phyloP scores from a whole-genome alignment of 2,329 filamentous ascomycete species.

The Cladobotryum protrusum region DNA sequence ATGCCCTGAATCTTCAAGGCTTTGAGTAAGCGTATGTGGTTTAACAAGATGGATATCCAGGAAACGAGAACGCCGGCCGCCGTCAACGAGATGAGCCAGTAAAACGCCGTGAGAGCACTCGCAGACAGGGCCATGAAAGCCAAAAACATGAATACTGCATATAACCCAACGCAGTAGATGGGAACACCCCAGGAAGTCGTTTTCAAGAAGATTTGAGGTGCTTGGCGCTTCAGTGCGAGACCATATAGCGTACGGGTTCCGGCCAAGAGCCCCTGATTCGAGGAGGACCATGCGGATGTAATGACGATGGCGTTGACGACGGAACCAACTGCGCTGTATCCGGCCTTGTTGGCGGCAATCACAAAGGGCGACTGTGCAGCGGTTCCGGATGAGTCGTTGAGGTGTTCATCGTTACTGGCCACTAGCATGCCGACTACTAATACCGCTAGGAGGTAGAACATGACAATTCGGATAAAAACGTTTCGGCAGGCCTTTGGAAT shows the following conservation, averaged over 20 bases:
- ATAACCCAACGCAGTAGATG: slow-evolving; percentile 51
- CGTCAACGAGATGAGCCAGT: slow-evolving; percentile 57
- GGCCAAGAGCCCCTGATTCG: slow-evolving; percentile 56
- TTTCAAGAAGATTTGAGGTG: slow-evolving; percentile 53
- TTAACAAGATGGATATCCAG: slow-evolving; percentile 55
- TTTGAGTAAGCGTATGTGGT: slow-evolving; percentile 51
- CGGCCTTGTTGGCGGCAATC: slow-evolving; percentile 62
- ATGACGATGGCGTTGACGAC: slow-evolving; percentile 74
- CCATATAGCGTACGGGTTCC: slow-evolving; percentile 65
- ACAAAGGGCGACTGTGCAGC: slow-evolving; percentile 58
- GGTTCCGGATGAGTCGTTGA: slow-evolving; percentile 39
- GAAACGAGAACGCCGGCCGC: slow-evolving; percentile 57
- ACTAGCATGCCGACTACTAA: slow-evolving; percentile 66
- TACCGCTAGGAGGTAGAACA: slow-evolving; percentile 59
- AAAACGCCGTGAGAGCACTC: slow-evolving; percentile 57
- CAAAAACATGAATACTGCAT: slow-evolving; percentile 48
- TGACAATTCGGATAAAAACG: slow-evolving; percentile 51
- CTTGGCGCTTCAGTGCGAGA: slow-evolving; percentile 60
- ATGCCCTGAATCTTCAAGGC: slow-evolving; percentile 53
- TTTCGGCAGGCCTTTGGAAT: slow-evolving; percentile 51
- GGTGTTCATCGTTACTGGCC: slow-evolving; percentile 49
- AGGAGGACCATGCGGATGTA: slow-evolving; percentile 58
- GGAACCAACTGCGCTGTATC: slow-evolving; percentile 60
- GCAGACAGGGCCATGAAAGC: slow-evolving; percentile 53
- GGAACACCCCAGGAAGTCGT: slow-evolving; percentile 59